Conservation (phyloP, 441 rosid species). For the Gossypium trilobum region DNA sequence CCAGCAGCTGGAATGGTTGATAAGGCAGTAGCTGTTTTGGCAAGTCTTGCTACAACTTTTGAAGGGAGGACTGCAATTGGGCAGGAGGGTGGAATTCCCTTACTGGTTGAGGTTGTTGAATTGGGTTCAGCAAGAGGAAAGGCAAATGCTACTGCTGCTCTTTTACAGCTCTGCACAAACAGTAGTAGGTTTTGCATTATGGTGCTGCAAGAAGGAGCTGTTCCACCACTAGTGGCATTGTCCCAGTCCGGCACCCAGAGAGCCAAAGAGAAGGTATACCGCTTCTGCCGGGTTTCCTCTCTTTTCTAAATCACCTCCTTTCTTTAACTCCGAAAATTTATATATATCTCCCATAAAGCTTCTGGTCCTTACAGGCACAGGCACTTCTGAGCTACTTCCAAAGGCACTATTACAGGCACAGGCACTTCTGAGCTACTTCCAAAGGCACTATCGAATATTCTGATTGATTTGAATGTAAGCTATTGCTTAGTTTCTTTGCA, state of each 20-base stretch:
- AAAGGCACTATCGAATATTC: constrained; percentile 17
- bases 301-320: neutral
- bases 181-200: constrained; percentile 42
- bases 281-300: neutral
- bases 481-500: too few relatives aligned
- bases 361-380: constrained; percentile 56
- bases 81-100: constrained; percentile 63
- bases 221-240: constrained; percentile 76
- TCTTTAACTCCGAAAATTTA: neutral
- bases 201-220: constrained; percentile 84
- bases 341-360: neutral
- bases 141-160: constrained; percentile 95
- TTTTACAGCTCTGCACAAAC: constrained; percentile 57
- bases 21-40: constrained; percentile 73
- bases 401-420: constrained; percentile 23
- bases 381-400: constrained; percentile 62
- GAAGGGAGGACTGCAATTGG: constrained; percentile 75
- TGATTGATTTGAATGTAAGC: too few relatives aligned
- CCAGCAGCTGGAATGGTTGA: constrained; percentile 89
- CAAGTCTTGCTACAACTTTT: constrained; percentile 69
- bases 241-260: constrained; percentile 72
- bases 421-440: constrained; percentile 60
- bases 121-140: constrained; percentile 83
- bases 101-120: constrained; percentile 81
- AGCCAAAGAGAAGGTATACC: constrained; percentile 68